These are phyloP conservation scores for Coemansia umbellata DNA, from an alignment of 192 early-diverging fungal genomes.

Conservation along the genomic window DNA sequence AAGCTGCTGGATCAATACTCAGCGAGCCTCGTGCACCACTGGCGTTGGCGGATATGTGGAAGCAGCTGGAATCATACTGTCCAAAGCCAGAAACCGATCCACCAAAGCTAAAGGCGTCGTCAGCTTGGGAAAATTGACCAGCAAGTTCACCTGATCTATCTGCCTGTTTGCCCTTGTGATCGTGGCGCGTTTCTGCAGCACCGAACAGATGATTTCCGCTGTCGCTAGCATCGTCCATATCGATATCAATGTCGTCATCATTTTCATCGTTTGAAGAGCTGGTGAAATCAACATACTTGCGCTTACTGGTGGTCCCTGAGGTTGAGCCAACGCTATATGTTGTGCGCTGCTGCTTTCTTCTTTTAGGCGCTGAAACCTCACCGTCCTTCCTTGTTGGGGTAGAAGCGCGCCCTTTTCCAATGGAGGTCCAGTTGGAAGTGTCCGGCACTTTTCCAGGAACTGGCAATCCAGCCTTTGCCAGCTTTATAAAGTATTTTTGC, in stretches of 20 bases:
- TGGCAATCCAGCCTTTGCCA: conserved; percentile 66
- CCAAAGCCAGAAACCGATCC: too few species aligned
- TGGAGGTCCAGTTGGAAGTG: conserved; percentile 38
- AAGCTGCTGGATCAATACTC: not conserved
- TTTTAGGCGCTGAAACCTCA: conserved; percentile 8
- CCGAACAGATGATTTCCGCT: not conserved
- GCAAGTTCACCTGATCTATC: conserved; percentile 18
- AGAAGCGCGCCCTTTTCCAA: conserved; percentile 8
- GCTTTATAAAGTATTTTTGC: conserved; percentile 79
- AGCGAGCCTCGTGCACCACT: not conserved
- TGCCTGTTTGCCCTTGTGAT: conserved; percentile 45
- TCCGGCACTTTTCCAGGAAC: conserved; percentile 63
- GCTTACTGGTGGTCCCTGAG: conserved; percentile 2
- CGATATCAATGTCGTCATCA: conserved; percentile 8
- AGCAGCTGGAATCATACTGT: too few species aligned
- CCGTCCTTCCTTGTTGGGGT: not conserved
- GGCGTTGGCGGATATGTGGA: too few species aligned
- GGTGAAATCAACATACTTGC: conserved; percentile 40
- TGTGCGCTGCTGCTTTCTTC: conserved; percentile 27
- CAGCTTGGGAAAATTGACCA: not conserved
- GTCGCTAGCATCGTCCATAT: conserved; percentile 6
- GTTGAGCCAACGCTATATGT: not conserved
- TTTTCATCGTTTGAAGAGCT: conserved; percentile 27
- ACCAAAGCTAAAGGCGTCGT: too few species aligned
- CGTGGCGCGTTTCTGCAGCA: conserved; percentile 4